Conservation (phyloP, 495 filamentous ascomycete species). For the Xylaria castorea region DNA sequence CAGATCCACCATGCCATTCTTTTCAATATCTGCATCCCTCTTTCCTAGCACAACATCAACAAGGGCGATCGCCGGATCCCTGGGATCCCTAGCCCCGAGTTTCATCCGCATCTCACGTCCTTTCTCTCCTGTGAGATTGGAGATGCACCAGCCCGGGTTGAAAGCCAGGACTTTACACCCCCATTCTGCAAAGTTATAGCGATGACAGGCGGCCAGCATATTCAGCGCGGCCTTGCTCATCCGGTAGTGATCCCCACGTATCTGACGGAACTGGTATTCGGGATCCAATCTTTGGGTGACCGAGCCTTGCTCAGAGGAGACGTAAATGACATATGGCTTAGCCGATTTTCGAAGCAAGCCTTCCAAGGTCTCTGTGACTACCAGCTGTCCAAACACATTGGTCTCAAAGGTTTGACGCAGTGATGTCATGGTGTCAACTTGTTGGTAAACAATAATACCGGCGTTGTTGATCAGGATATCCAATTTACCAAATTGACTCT, state of each 20-base stretch:
- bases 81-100: constrained; percentile 45
- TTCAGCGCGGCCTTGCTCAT: constrained; percentile 66
- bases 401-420: constrained; percentile 54
- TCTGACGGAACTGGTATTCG: constrained; percentile 32
- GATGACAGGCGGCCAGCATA: constrained; percentile 66
- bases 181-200: constrained; percentile 54
- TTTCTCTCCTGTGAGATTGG: constrained; percentile 50
- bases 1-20: constrained; percentile 49
- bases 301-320: constrained; percentile 46
- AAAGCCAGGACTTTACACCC: constrained; percentile 62
- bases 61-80: constrained; percentile 46
- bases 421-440: constrained; percentile 33
- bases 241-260: constrained; percentile 52
- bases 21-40: constrained; percentile 45
- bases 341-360: constrained; percentile 52
- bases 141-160: constrained; percentile 60
- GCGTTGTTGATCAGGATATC: constrained; percentile 61
- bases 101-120: constrained; percentile 39
- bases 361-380: constrained; percentile 52
- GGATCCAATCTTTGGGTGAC: constrained; percentile 33
- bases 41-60: constrained; percentile 49
- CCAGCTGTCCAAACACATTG: constrained; percentile 55
- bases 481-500: constrained; percentile 44
- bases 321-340: constrained; percentile 56
- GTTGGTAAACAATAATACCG: constrained; percentile 40